Evolutionary conservation across 352 stramenopile species (phyloP).

Genomic region (Phytophthora aleatoria): DNA sequence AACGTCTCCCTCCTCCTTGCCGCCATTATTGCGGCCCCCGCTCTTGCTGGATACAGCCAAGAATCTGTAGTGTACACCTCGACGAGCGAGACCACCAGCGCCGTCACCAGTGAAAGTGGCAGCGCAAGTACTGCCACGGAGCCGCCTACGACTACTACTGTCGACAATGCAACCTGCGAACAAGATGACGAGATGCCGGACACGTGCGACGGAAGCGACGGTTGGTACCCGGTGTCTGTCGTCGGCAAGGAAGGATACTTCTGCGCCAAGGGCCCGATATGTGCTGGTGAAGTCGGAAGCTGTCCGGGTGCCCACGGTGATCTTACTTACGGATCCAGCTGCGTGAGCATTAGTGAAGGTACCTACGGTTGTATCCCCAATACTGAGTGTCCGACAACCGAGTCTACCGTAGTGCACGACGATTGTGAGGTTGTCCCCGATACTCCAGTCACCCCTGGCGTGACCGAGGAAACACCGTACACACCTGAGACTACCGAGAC

Average conservation of each 20-base stretch:
- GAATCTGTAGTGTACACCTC: constrained; percentile 11
- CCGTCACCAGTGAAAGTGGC: constrained; percentile 5
- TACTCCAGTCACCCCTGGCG: constrained; percentile 1
- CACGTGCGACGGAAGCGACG: constrained; percentile 33
- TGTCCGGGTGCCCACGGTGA: constrained; percentile 33
- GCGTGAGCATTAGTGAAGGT: constrained; percentile 21
- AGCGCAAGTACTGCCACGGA: not conserved
- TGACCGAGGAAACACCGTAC: not conserved
- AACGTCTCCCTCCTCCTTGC: constrained; percentile 33
- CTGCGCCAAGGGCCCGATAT: constrained; percentile 40
- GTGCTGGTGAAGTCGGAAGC: constrained; percentile 19
- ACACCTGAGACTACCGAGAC: not conserved
- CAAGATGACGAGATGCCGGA: constrained; percentile 24
- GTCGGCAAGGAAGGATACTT: constrained; percentile 31
- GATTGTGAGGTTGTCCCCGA: constrained; percentile 25
- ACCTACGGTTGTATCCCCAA: constrained; percentile 38
- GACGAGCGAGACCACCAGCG: constrained; percentile 6
- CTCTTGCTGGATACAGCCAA: constrained; percentile 12
- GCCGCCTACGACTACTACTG: not conserved
- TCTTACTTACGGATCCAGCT: constrained; percentile 33
- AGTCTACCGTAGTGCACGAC: constrained; percentile 9
- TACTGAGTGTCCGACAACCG: constrained; percentile 19
- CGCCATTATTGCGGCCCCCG: constrained; percentile 18
- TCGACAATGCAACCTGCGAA: constrained; percentile 10
- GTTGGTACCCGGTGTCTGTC: constrained; percentile 42